Conservation (phyloP, 148 eudicot species). For the Diospyros lotus region DNA sequence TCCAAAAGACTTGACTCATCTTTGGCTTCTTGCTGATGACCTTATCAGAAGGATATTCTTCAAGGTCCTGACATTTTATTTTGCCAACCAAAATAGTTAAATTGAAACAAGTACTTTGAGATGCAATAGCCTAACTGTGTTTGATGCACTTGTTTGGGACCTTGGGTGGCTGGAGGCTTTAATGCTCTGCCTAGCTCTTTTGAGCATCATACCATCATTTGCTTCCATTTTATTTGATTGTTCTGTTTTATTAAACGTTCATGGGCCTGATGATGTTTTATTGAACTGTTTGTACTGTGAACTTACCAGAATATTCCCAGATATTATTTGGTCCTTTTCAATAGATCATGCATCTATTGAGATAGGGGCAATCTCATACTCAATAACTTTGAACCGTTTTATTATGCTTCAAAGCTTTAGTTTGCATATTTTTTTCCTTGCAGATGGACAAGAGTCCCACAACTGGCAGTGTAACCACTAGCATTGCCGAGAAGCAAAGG, state of each 20-base stretch:
- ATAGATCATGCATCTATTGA: not conserved
- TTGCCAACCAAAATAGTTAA: no score
- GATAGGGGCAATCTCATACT: not conserved
- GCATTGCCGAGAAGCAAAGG: slow-evolving; percentile 72
- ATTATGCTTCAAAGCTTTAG: slow-evolving; percentile 3
- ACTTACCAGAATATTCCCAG: not conserved
- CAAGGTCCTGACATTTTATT: not conserved
- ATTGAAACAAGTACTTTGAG: no score
- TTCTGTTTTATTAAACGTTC: not conserved
- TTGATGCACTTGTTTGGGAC: no score
- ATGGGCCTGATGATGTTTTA: not conserved
- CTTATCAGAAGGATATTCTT: not conserved
- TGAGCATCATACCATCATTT: not conserved
- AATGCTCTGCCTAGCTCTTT: no score
- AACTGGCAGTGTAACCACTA: slow-evolving; percentile 83
- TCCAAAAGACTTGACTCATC: not conserved
- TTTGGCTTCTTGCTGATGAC: not conserved
- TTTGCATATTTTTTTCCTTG: slow-evolving; percentile 7
- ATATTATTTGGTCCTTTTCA: not conserved
- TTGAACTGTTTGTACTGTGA: no score
- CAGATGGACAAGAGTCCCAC: slow-evolving; percentile 96
- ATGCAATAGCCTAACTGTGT: no score
- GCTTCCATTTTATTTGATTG: not conserved
- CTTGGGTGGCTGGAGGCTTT: no score
- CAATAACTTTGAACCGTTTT: not conserved